Evolutionary conservation across 2,329 filamentous ascomycete species (phyloP).

Genomic region (Colletotrichum euphorbiae): DNA sequence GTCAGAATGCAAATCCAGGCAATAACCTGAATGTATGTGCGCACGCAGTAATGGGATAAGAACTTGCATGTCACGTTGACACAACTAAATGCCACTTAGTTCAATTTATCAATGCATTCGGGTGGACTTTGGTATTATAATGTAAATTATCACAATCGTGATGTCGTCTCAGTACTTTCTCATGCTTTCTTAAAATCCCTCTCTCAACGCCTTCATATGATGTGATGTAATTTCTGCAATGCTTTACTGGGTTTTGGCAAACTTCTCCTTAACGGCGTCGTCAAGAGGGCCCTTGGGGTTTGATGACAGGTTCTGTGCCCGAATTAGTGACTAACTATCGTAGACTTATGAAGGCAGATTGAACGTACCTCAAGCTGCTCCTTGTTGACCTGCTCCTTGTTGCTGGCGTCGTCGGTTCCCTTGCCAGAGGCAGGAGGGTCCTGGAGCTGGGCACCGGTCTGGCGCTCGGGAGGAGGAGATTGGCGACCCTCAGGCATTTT

Average conservation of each 20-base stretch:
- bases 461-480: conserved; percentile 79
- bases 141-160: conserved; percentile 30
- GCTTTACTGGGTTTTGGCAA: conserved; percentile 59
- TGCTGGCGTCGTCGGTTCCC: conserved; percentile 65
- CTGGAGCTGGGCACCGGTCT: conserved; percentile 72
- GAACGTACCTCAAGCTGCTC: conserved; percentile 60
- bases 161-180: conserved; percentile 7
- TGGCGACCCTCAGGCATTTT: conserved; percentile 81
- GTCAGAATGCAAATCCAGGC: too few species aligned
- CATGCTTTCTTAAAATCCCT: conserved; percentile 1
- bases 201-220: conserved; percentile 24
- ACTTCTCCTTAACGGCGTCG: conserved; percentile 70
- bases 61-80: background rate
- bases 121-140: background rate
- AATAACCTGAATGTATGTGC: too few species aligned
- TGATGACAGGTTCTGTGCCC: conserved; percentile 62
- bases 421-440: conserved; percentile 68
- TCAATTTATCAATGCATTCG: background rate
- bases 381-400: conserved; percentile 66
- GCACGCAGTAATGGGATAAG: too few species aligned
- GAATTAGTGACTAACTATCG: conserved; percentile 20
- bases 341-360: background rate
- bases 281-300: conserved; percentile 77
- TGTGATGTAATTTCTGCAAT: background rate
- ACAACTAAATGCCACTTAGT: too few species aligned